A percentile compares a stretch with the other conserved stretches of the same genome.
phyloP scores from a whole-genome alignment of 1,139 yeast species.

The Kodamaea suecica region DNA sequence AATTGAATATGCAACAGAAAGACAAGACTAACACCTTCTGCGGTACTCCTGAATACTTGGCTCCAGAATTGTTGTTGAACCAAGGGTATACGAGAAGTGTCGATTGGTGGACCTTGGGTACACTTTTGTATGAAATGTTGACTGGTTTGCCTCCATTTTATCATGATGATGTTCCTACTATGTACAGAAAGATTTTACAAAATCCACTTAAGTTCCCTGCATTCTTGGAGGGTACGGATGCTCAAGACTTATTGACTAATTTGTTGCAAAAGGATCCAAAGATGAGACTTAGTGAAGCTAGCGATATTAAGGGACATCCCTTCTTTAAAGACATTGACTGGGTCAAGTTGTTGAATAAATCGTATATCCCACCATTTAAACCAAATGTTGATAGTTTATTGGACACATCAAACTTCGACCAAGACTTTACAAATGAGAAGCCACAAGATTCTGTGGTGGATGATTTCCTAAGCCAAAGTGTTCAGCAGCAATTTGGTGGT shows the following conservation, averaged over 20 bases:
- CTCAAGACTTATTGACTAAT: slow-evolving; percentile 74
- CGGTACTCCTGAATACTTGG: slow-evolving; percentile 95
- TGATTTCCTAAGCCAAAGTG: slow-evolving; percentile 82
- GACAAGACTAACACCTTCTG: slow-evolving; percentile 93
- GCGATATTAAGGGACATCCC: slow-evolving; percentile 78
- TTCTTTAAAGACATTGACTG: slow-evolving; percentile 92
- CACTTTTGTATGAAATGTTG: slow-evolving; percentile 88
- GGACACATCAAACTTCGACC: slow-evolving; percentile 91
- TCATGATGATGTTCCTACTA: slow-evolving; percentile 88
- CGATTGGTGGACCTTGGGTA: slow-evolving; percentile 98
- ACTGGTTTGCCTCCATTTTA: slow-evolving; percentile 89
- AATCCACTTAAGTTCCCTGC: slow-evolving; percentile 88
- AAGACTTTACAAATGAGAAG: slow-evolving; percentile 87
- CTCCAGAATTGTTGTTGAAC: slow-evolving; percentile 88
- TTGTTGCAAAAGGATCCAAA: slow-evolving; percentile 83
- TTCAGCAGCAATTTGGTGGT: slow-evolving; percentile 96
- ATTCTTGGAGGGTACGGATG: slow-evolving; percentile 78
- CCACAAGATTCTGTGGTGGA: slow-evolving; percentile 97
- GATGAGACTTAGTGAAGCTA: slow-evolving; percentile 77
- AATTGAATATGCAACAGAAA: slow-evolving; percentile 83
- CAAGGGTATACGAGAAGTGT: slow-evolving; percentile 94
- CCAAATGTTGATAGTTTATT: slow-evolving; percentile 85
- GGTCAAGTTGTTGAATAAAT: slow-evolving; percentile 78
- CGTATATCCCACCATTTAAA: slow-evolving; percentile 92
- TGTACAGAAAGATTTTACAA: slow-evolving; percentile 90